Base-by-base conservation (phyloP, 2,329 filamentous ascomycete genomes). In the Aspergillus aculeatus region DNA sequence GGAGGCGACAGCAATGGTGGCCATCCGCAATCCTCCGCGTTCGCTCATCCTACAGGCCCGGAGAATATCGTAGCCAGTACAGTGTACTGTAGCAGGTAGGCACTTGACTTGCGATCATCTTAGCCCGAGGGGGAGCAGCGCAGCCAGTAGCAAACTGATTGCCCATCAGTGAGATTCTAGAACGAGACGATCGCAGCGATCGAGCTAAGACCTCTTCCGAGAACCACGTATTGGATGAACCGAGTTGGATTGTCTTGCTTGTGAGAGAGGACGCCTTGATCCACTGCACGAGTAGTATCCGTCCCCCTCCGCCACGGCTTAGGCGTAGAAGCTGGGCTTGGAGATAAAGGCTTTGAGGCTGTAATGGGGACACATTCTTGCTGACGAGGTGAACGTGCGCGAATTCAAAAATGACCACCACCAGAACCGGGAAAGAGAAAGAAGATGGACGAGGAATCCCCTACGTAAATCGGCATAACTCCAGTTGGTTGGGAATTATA, bases 241-340 rank as follows among this genome's bases (percentile, higher is more conserved):
- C 14, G 14, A 41, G 5, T 44, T 35, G 32, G 32, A 11, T 21
- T 23, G 41, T 47, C 14, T 26, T 44, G 41, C 53, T 48, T 44
- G 16, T 44, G 38, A n/a, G 38, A n/a, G 38, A 44, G 38, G 16
- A 19, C 38, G 38, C 38, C 38, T 44, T 44, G 38, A 12, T 19
- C 16, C 9, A 6, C 38, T 7, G 2, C n/a, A n/a, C 38, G 38
- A 44, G 38, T 44, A 44, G 16, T 44, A 19, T 44, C 38, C 38
- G 0, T 19, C 38, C 58, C 50, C 53, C 57, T 62, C 50, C 58
- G 62, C 57, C 62, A 62, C 58, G 41, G 38, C 14, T 19, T n/a
- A 44, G 38, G 38, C n/a, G 38, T 19, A 5, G 38, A 16, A 35
- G 32, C 32, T 16, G 32, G 32, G 32, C 32, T 35, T 16, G 11